These are phyloP conservation scores for Ogataea populi-albae DNA, from an alignment of 805 yeast genomes.

Conservation along the genomic window DNA sequence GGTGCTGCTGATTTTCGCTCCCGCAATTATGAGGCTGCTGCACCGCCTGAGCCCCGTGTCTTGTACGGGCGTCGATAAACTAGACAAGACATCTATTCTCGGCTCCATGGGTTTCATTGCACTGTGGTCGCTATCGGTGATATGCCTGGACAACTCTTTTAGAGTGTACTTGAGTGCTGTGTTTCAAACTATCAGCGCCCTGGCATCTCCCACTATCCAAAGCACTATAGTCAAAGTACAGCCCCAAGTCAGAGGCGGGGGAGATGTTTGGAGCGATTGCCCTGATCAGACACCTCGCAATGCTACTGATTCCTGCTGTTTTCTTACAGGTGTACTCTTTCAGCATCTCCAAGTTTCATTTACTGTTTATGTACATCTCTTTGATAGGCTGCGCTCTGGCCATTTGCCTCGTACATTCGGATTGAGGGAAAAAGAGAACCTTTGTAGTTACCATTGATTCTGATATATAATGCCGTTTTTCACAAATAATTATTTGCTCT, in stretches of 20 bases:
- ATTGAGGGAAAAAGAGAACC: no score
- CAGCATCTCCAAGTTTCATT: conserved; percentile 24
- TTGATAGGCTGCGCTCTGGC: no score
- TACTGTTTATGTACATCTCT: neutral
- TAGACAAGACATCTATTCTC: neutral
- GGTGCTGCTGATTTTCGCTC: conserved; percentile 45
- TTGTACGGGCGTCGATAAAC: neutral
- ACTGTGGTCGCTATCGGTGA: neutral
- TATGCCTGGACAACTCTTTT: conserved; percentile 1
- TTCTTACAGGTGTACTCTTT: conserved; percentile 42
- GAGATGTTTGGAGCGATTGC: conserved; percentile 64
- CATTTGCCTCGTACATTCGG: no score
- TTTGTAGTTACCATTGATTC: no score
- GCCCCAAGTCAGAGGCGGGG: conserved; percentile 52
- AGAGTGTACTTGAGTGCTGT: conserved; percentile 13
- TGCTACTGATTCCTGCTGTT: conserved; percentile 43
- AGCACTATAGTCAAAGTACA: conserved; percentile 53
- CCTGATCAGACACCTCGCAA: conserved; percentile 45
- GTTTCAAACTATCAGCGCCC: conserved; percentile 35
- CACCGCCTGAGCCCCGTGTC: neutral
- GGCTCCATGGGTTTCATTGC: neutral
- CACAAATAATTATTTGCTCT: no score
- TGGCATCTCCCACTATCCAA: conserved; percentile 51
- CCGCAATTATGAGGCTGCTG: conserved; percentile 33
- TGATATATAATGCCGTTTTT: no score